phyloP scores from a whole-genome alignment of 371 early-diverging fungal species.

The Phascolomyces articulosus region DNA sequence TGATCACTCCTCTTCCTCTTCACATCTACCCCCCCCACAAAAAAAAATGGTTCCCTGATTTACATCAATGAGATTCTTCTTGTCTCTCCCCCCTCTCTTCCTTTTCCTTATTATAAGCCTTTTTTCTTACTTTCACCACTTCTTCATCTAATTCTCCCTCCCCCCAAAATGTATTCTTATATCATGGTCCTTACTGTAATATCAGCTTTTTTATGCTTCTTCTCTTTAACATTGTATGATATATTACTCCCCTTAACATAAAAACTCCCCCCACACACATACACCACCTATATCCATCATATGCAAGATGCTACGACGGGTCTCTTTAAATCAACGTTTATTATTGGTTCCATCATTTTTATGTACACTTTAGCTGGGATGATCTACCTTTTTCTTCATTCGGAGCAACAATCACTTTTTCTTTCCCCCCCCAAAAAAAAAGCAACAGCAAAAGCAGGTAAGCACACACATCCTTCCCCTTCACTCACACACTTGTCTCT shows the following conservation, averaged over 20 bases:
- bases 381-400: background rate
- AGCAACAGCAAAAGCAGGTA: too few relatives aligned
- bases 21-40: too few relatives aligned
- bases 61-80: too few relatives aligned
- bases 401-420: background rate
- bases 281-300: too few relatives aligned
- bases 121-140: background rate
- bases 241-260: background rate
- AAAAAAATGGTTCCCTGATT: too few relatives aligned
- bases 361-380: background rate
- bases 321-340: background rate
- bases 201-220: slow-evolving; percentile 17
- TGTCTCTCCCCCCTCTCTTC: background rate
- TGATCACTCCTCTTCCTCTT: background rate
- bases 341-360: slow-evolving; percentile 7
- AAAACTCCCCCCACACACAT: too few relatives aligned
- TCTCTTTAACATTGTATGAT: background rate
- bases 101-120: background rate
- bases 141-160: too few relatives aligned
- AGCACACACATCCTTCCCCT: too few relatives aligned
- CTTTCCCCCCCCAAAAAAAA: too few relatives aligned
- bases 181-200: too few relatives aligned
- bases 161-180: slow-evolving; percentile 12
- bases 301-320: slow-evolving; percentile 10
- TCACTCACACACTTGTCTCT: too few relatives aligned